Base-by-base conservation (phyloP, 179 eudicot genomes). In the Vitellaria paradoxa region DNA sequence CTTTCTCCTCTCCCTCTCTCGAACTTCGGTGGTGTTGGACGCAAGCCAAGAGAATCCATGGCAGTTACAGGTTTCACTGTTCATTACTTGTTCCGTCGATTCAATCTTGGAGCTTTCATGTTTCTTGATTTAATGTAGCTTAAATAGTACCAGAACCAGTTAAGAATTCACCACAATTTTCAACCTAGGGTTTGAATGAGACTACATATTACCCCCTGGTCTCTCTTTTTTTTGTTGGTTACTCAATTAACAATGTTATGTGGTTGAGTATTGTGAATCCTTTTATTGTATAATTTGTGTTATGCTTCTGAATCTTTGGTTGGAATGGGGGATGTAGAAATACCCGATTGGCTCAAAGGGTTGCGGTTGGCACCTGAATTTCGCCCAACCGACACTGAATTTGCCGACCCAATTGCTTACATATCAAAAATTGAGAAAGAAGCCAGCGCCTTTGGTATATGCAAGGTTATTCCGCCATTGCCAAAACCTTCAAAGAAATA, bases 381-480 rank as follows among this genome's bases (percentile, higher is more conserved):
- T 83, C 88, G 83, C 68, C 99, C 99, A 0, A 96, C 97, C 0
- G 98, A 96, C 68, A 96, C 99, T 3, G 99, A 96, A 85, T 96
- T 96, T 46, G 93, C 97, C 3, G 99, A 96, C 93, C 98, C 99
- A 72, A 89, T 96, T 72, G 97, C 98, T 21, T 96, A 93, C 76
- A 96, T 96, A 60, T 93, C 99, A 6, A 96, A 91, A 76, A 96
- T 96, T 64, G 99, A 96, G 91, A 96, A 90, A 85, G 89, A 96
- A 84, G 99, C 96, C 37, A 88, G 93, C 86, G 91, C 86, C 23
- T 93, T 88, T 85, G 98, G 99, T 65, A 96, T 93, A 72, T 96
- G 99, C 82, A 96, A 93, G 76, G 89, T 96, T 17, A 90, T 96
- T 72, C 99, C 99, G 9, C 99, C 99, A 20, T 81, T 96, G 81